phyloP scores from a whole-genome alignment of 768 basidiomycete genomes.

The Boletus coccyginus region DNA sequence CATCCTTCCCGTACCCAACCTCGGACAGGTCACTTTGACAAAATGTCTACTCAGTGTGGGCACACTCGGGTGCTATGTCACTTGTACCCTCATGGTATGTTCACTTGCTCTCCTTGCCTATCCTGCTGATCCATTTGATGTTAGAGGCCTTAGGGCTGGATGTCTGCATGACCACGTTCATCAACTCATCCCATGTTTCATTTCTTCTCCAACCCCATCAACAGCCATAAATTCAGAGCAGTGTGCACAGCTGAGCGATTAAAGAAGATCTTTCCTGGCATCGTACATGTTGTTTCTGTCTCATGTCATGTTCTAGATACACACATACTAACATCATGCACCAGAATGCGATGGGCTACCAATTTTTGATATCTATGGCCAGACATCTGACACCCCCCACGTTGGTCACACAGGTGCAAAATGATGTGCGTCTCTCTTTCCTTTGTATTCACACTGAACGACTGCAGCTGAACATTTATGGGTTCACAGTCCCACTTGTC shows the following conservation, averaged over 20 bases:
- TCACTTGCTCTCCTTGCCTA: accelerated
- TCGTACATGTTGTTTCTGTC: conserved; percentile 52
- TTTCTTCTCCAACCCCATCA: conserved; percentile 95
- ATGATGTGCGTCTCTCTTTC: conserved; percentile 57
- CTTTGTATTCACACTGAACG: too few species aligned
- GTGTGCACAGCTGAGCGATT: conserved; percentile 82
- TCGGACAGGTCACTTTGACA: conserved; percentile 81
- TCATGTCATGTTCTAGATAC: too few species aligned
- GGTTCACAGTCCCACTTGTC: conserved; percentile 58
- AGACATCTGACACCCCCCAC: conserved; percentile 83
- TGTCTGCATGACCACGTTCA: conserved; percentile 86
- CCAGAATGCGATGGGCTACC: conserved; percentile 79
- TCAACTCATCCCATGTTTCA: conserved; percentile 91
- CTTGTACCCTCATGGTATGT: conserved; percentile 78
- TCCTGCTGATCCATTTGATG: neutral
- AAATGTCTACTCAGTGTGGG: conserved; percentile 91
- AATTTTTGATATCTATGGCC: conserved; percentile 91
- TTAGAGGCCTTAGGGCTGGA: conserved; percentile 97
- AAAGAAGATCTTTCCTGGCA: conserved; percentile 88
- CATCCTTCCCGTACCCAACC: conserved; percentile 82
- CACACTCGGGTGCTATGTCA: conserved; percentile 95
- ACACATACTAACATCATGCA: neutral
- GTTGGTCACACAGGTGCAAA: conserved; percentile 52
- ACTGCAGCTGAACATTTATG: too few species aligned
- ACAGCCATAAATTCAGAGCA: conserved; percentile 93